Percentiles rank a stretch among this genome's conserved stretches.
phyloP scores from a whole-genome alignment of 805 yeast genomes.

The Yarrowia bubula region DNA sequence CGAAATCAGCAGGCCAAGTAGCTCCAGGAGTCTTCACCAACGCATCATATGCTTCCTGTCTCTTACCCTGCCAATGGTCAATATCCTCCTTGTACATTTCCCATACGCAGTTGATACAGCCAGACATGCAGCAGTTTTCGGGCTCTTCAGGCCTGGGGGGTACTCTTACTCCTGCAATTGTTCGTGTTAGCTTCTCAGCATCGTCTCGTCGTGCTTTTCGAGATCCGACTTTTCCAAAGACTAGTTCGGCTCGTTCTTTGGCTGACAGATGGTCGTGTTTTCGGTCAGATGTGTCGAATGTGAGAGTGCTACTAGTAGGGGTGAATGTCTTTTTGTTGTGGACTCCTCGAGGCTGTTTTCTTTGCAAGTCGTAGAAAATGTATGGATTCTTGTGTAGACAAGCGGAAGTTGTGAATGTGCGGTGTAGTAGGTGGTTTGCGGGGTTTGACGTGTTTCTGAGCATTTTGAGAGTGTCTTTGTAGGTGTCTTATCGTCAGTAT shows the following conservation, averaged over 20 bases:
- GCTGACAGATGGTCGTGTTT: conserved; percentile 26
- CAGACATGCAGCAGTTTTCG: conserved; percentile 96
- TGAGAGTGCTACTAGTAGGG: neutral
- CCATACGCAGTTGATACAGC: conserved; percentile 97
- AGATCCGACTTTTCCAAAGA: conserved; percentile 40
- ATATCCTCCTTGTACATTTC: conserved; percentile 85
- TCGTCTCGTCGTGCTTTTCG: conserved; percentile 37
- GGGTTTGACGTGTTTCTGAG: neutral
- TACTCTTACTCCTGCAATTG: conserved; percentile 65
- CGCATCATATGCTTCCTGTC: conserved; percentile 57
- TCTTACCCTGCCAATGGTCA: conserved; percentile 68
- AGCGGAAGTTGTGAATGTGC: neutral
- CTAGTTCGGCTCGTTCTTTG: conserved; percentile 31
- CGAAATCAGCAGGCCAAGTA: conserved; percentile 64
- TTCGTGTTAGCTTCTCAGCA: conserved; percentile 39
- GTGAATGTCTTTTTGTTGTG: neutral
- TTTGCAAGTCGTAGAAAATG: conserved; percentile 33
- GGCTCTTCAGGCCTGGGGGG: conserved; percentile 88
- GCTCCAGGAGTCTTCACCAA: conserved; percentile 44
- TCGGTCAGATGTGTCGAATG: conserved; percentile 31
- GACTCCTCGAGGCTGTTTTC: conserved; percentile 30
- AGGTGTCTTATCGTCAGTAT: neutral
- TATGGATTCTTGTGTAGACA: conserved; percentile 32
- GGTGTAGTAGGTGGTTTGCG: neutral
- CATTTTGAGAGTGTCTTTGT: neutral